Evolutionary conservation across 345 rosid genomes (phyloP).

Genomic region (Arabis alpina): DNA sequence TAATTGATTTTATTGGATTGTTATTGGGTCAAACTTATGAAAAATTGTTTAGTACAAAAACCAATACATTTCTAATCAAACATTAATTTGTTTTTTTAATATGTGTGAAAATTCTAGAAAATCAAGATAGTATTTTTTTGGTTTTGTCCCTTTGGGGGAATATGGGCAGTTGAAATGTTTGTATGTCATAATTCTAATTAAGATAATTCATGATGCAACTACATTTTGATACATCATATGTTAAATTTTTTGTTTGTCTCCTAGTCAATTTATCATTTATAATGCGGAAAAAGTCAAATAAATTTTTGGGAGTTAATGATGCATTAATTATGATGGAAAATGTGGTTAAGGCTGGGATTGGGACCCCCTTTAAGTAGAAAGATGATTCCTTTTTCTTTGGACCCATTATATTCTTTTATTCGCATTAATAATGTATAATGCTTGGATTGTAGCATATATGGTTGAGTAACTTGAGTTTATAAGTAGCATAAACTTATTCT

Average conservation of each 20-base stretch:
- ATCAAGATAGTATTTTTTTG: too few species aligned
- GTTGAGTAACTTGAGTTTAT: slow-evolving; percentile 11
- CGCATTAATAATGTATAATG: slow-evolving; percentile 14
- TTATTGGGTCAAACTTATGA: too few species aligned
- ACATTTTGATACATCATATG: slow-evolving; percentile 23
- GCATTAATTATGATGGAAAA: slow-evolving; percentile 22
- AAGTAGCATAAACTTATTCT: slow-evolving; percentile 1
- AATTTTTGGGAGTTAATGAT: slow-evolving; percentile 15
- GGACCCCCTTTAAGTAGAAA: slow-evolving; percentile 17
- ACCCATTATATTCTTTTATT: slow-evolving; percentile 1
- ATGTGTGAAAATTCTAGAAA: too few species aligned
- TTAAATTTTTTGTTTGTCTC: background rate
- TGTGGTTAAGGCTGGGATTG: slow-evolving; percentile 1
- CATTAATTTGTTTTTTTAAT: too few species aligned
- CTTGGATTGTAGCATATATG: background rate
- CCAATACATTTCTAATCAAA: too few species aligned
- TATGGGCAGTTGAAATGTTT: slow-evolving; percentile 22
- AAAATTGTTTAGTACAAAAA: too few species aligned
- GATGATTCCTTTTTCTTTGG: slow-evolving; percentile 26
- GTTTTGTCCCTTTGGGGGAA: slow-evolving; percentile 25
- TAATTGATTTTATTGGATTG: too few species aligned
- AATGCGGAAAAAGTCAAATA: slow-evolving; percentile 6
- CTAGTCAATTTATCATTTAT: slow-evolving; percentile 8
- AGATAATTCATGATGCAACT: background rate
- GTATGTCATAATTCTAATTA: slow-evolving; percentile 3